phyloP scores from a whole-genome alignment of 805 yeast species.

The Scheffersomyces coipomensis region DNA sequence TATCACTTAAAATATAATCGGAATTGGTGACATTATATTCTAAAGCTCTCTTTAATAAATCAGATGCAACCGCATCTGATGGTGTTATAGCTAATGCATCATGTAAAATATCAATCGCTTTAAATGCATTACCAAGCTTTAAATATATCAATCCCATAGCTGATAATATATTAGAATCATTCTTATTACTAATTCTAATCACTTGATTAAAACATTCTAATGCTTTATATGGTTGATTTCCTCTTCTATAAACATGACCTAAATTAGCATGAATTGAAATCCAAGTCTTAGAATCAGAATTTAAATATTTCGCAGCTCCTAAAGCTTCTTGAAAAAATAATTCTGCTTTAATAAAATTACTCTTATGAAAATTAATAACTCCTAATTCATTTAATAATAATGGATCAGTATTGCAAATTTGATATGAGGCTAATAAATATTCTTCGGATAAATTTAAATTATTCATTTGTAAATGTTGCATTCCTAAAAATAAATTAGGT shows the following conservation, averaged over 20 bases:
- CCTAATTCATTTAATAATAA: constrained; percentile 88
- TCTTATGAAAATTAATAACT: constrained; percentile 80
- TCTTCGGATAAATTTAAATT: constrained; percentile 83
- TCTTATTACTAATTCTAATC: constrained; percentile 62
- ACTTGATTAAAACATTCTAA: constrained; percentile 76
- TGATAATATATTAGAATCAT: constrained; percentile 68
- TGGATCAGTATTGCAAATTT: constrained; percentile 84
- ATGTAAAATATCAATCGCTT: constrained; percentile 77
- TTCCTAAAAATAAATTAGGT: constrained; percentile 87
- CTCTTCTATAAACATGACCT: constrained; percentile 82
- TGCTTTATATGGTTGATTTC: constrained; percentile 62
- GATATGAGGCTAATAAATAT: constrained; percentile 71
- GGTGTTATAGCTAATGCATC: constrained; percentile 78
- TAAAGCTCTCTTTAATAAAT: constrained; percentile 75
- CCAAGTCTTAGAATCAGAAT: constrained; percentile 82
- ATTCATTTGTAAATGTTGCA: constrained; percentile 91
- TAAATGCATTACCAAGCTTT: constrained; percentile 58
- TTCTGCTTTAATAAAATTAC: constrained; percentile 68
- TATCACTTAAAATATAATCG: constrained; percentile 15
- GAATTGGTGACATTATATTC: constrained; percentile 48
- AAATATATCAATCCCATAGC: constrained; percentile 84
- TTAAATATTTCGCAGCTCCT: constrained; percentile 62
- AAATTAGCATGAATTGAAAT: constrained; percentile 80
- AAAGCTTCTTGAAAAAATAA: constrained; percentile 68
- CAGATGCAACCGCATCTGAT: constrained; percentile 80